Conservation (phyloP, 179 eudicot species). For the Sideroxylon spinosum region DNA sequence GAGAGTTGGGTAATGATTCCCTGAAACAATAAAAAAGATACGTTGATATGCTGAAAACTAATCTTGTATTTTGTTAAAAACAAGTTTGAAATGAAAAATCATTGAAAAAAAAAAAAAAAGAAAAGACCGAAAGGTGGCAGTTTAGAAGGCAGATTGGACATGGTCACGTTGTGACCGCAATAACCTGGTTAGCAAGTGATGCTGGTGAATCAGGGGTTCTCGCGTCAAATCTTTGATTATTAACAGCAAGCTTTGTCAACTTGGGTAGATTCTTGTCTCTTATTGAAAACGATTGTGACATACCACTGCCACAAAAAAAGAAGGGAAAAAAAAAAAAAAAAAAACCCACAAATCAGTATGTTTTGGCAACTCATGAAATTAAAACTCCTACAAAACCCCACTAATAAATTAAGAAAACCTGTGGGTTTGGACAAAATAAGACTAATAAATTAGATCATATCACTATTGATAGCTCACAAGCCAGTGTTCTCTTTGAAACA, state of each 20-base stretch:
- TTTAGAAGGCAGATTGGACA: not conserved
- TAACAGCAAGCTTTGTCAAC: constrained; percentile 71
- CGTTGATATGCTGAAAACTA: constrained; percentile 2
- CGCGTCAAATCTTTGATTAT: constrained; percentile 45
- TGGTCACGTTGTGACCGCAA: not conserved
- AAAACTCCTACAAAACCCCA: not conserved
- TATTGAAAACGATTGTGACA: constrained; percentile 65
- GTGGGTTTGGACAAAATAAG: not conserved
- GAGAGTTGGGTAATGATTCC: constrained; percentile 71
- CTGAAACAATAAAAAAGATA: constrained; percentile 31
- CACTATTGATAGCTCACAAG: not conserved
- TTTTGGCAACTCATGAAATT: not conserved
- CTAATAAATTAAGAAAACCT: not conserved
- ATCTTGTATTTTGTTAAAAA: not conserved
- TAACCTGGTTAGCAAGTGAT: constrained; percentile 60
- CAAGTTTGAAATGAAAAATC: not conserved
- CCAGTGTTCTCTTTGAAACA: not conserved
- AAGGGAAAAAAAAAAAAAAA: too few relatives aligned
- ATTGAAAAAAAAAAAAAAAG: not conserved
- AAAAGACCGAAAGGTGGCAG: not conserved
- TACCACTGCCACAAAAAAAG: constrained; percentile 49
- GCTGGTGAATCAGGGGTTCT: constrained; percentile 73
- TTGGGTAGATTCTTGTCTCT: constrained; percentile 58
- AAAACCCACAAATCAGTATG: constrained; percentile 5
- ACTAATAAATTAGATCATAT: not conserved